Percentiles rank a stretch among this genome's conserved stretches.
These are phyloP conservation scores for Colletotrichum sublineola DNA, from an alignment of 2,329 filamentous ascomycete species.

Conservation along the genomic window DNA sequence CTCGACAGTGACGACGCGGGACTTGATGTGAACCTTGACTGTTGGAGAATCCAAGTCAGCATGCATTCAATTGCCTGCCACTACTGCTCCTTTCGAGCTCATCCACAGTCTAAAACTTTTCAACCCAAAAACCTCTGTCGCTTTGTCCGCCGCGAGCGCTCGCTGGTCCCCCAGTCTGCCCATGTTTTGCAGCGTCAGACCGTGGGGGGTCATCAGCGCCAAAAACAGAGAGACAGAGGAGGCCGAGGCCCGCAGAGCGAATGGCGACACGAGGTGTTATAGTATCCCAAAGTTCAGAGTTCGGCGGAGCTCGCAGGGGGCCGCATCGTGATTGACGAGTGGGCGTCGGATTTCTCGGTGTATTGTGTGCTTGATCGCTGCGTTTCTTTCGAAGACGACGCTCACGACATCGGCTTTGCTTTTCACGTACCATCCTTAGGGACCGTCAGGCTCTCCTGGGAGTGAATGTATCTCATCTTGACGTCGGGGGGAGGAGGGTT, in stretches of 20 bases:
- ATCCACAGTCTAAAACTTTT: conserved; percentile 45
- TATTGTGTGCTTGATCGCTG: conserved; percentile 24
- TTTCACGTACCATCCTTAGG: conserved; percentile 91
- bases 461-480: conserved; percentile 99
- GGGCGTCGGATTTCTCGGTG: conserved; percentile 9
- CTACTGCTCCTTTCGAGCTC: conserved; percentile 45
- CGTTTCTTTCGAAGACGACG: conserved; percentile 7
- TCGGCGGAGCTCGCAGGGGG: conserved; percentile 40
- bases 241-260: conserved; percentile 1
- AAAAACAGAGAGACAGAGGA: conserved; percentile 7
- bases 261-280: conserved; percentile 21
- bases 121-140: conserved; percentile 39
- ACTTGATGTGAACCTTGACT: conserved; percentile 99
- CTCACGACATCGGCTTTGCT: conserved; percentile 41
- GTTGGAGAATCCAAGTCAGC: conserved; percentile 57
- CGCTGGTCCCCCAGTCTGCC: conserved; percentile 18
- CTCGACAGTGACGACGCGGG: conserved; percentile 95
- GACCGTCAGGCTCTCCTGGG: conserved; percentile 93
- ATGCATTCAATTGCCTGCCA: conserved; percentile 45
- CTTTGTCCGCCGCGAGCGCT: conserved; percentile 21
- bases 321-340: conserved; percentile 25
- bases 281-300: conserved; percentile 41
- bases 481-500: conserved; percentile 62
- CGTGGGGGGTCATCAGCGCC: not conserved
- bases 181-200: not conserved